Evolutionary conservation across 2,329 filamentous ascomycete genomes (phyloP).

Genomic region (Simplicillium sp.): DNA sequence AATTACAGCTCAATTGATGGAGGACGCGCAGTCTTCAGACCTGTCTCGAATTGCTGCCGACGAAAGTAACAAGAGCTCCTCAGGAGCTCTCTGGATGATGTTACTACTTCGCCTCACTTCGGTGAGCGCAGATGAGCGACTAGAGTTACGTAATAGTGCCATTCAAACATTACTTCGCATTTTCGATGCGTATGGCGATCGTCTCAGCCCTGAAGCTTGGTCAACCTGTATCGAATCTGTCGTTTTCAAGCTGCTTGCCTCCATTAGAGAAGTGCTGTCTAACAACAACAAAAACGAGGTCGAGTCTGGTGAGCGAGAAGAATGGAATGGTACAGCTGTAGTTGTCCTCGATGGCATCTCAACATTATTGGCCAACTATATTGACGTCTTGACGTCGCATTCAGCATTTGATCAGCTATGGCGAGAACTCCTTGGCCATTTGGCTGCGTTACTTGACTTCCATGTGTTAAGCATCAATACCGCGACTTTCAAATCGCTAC

Average conservation of each 20-base stretch:
- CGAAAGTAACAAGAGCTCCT: slow-evolving; percentile 49
- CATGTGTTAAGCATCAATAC: slow-evolving; percentile 61
- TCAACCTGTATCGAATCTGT: slow-evolving; percentile 72
- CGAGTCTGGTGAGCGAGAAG: slow-evolving; percentile 34
- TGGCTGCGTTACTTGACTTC: slow-evolving; percentile 55
- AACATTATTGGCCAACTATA: slow-evolving; percentile 64
- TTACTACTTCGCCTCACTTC: slow-evolving; percentile 61
- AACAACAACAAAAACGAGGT: slow-evolving; percentile 24
- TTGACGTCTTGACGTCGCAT: slow-evolving; percentile 60
- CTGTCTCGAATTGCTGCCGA: slow-evolving; percentile 49
- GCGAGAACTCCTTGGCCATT: slow-evolving; percentile 61
- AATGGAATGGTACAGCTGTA: slow-evolving; percentile 68
- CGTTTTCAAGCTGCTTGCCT: slow-evolving; percentile 66
- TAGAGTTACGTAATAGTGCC: slow-evolving; percentile 76
- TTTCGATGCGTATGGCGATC: slow-evolving; percentile 82
- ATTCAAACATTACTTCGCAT: slow-evolving; percentile 87
- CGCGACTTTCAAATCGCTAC: slow-evolving; percentile 58
- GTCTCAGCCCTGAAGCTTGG: slow-evolving; percentile 71
- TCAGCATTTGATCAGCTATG: slow-evolving; percentile 63
- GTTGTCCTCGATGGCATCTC: slow-evolving; percentile 66
- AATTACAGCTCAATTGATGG: slow-evolving; percentile 47
- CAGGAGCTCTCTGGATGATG: slow-evolving; percentile 70
- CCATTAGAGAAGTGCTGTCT: slow-evolving; percentile 51
- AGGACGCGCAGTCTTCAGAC: slow-evolving; percentile 39
- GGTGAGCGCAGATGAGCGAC: slow-evolving; percentile 60